Conservation (phyloP, 495 filamentous ascomycete genomes). For the Penicillium herquei region DNA sequence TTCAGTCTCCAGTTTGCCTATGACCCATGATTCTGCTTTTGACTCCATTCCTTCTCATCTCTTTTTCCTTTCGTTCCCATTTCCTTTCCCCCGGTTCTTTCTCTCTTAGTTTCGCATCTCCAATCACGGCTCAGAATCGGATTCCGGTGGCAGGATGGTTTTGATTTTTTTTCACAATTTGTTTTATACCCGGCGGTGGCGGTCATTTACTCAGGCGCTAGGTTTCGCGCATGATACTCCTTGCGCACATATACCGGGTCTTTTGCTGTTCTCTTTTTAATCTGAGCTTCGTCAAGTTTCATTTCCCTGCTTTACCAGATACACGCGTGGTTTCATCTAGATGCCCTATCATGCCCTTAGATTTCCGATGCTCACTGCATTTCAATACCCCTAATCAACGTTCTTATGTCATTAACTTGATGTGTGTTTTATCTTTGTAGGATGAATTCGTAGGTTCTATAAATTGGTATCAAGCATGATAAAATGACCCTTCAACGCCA, state of each 20-base stretch:
- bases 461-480: constrained; percentile 9
- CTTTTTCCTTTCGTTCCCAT: background rate
- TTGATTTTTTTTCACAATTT: constrained; percentile 1
- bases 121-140: background rate
- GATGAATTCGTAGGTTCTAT: constrained; percentile 3
- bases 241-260: background rate
- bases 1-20: too few relatives aligned
- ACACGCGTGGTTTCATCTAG: background rate
- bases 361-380: background rate
- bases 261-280: background rate
- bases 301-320: background rate
- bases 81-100: background rate
- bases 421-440: background rate
- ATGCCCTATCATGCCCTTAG: background rate
- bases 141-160: background rate
- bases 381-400: background rate
- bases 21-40: background rate
- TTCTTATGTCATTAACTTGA: too few relatives aligned
- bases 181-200: constrained; percentile 8
- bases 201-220: background rate
- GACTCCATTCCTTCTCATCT: background rate
- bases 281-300: background rate
- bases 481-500: background rate
- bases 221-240: background rate
- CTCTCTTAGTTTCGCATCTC: too few relatives aligned